Percentiles rank a stretch among this genome's conserved stretches.
These are phyloP conservation scores for Wickerhamiella lipophila DNA, from an alignment of 805 yeast species.

Conservation along the genomic window DNA sequence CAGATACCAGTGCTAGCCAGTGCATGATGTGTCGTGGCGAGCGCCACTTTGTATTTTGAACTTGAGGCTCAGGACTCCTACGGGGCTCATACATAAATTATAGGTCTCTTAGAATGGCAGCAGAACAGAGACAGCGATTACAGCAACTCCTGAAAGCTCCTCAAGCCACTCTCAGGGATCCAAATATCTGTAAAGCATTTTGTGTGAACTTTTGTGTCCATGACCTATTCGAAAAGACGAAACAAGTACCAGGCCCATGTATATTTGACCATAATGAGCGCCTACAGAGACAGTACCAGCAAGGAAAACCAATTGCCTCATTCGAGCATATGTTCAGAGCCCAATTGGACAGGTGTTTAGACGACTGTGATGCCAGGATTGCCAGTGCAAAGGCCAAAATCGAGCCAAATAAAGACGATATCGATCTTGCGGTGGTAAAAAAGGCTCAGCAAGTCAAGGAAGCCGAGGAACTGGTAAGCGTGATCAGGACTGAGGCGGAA, in stretches of 20 bases:
- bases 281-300: not conserved
- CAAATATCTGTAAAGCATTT: conserved; percentile 63
- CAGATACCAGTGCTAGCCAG: conserved; percentile 2
- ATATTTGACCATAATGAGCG: conserved; percentile 51
- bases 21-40: conserved; percentile 1
- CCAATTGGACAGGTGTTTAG: conserved; percentile 42
- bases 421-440: conserved; percentile 30
- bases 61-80: too few species aligned
- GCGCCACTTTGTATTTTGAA: not conserved
- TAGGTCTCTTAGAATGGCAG: conserved; percentile 36
- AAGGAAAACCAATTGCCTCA: not conserved
- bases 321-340: conserved; percentile 37
- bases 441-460: conserved; percentile 20
- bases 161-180: conserved; percentile 33
- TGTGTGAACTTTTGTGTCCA: conserved; percentile 80
- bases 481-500: conserved; percentile 35
- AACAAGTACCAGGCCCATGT: conserved; percentile 57
- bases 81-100: too few species aligned
- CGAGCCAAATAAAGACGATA: conserved; percentile 36
- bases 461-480: conserved; percentile 35
- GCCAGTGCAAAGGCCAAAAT: conserved; percentile 49
- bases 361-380: conserved; percentile 55
- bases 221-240: conserved; percentile 70
- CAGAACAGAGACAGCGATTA: conserved; percentile 60
- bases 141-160: conserved; percentile 69